A percentile compares a stretch with the other conserved stretches of the same genome.
These are phyloP conservation scores for Mikania micrantha DNA, from an alignment of 129 eudicot genomes.

Conservation along the genomic window DNA sequence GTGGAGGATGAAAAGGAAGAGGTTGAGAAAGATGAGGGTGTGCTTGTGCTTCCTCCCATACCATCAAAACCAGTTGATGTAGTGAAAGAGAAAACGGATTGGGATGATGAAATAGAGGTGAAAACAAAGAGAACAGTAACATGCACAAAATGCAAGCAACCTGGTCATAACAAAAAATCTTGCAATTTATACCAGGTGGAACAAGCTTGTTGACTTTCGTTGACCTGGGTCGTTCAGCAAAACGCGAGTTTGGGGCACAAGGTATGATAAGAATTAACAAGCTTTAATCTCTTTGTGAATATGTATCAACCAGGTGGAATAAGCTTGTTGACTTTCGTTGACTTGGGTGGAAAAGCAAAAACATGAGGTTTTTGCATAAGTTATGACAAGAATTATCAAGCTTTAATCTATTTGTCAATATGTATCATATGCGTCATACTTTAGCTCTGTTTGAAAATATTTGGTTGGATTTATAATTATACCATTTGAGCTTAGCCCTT, in stretches of 20 bases:
- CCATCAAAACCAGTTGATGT: constrained; percentile 32
- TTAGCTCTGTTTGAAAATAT: constrained; percentile 8
- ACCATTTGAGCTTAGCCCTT: constrained; percentile 5
- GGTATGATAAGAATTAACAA: constrained; percentile 5
- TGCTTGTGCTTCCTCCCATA: constrained; percentile 56
- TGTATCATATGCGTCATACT: not conserved
- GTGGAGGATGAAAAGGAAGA: constrained; percentile 12
- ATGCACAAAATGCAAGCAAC: constrained; percentile 66
- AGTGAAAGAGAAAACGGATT: constrained; percentile 40
- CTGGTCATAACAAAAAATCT: constrained; percentile 69
- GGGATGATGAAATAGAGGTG: constrained; percentile 33
- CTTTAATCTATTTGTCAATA: constrained; percentile 6
- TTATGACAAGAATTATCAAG: too few relatives aligned
- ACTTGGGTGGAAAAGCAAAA: too few relatives aligned
- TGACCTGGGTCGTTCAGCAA: not conserved
- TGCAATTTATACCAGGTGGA: constrained; percentile 33
- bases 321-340: too few relatives aligned
- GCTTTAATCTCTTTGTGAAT: not conserved
- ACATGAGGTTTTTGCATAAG: too few relatives aligned
- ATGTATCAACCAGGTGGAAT: not conserved
- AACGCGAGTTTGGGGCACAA: not conserved
- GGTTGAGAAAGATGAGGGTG: constrained; percentile 26
- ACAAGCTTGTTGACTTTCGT: constrained; percentile 21
- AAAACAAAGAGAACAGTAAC: constrained; percentile 59
- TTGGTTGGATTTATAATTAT: not conserved